Evolutionary conservation across 805 yeast genomes (phyloP).

Genomic region (Starmerella bombicola): DNA sequence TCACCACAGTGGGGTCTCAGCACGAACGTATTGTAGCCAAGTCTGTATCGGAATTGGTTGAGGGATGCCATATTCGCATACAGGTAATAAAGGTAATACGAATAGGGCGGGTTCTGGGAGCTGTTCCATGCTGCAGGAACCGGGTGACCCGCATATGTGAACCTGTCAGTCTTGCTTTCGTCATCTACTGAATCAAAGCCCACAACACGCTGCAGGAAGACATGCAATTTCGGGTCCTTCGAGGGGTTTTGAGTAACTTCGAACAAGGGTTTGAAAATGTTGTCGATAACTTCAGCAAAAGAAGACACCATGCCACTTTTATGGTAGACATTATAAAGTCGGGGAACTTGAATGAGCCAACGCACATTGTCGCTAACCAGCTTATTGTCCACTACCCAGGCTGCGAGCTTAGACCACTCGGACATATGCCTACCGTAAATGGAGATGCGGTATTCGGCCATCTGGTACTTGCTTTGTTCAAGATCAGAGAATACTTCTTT

Average conservation of each 20-base stretch:
- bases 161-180: constrained; percentile 82
- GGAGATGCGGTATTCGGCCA: constrained; percentile 92
- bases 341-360: constrained; percentile 92
- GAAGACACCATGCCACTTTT: constrained; percentile 52
- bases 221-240: constrained; percentile 79
- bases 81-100: constrained; percentile 81
- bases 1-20: constrained; percentile 97
- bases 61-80: constrained; percentile 77
- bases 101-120: constrained; percentile 86
- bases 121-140: constrained; percentile 73
- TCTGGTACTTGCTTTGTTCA: constrained; percentile 90
- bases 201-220: constrained; percentile 83
- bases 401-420: constrained; percentile 94
- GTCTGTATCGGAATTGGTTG: constrained; percentile 65
- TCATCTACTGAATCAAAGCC: constrained; percentile 99
- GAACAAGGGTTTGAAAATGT: constrained; percentile 75
- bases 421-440: constrained; percentile 78
- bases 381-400: constrained; percentile 90
- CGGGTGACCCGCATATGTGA: constrained; percentile 72
- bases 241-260: constrained; percentile 79
- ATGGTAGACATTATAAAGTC: constrained; percentile 82
- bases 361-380: constrained; percentile 86
- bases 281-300: constrained; percentile 66
- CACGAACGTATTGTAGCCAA: constrained; percentile 81
- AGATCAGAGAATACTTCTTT: constrained; percentile 87